phyloP scores from a whole-genome alignment of 2,329 filamentous ascomycete genomes.

The Xylaria sp. region DNA sequence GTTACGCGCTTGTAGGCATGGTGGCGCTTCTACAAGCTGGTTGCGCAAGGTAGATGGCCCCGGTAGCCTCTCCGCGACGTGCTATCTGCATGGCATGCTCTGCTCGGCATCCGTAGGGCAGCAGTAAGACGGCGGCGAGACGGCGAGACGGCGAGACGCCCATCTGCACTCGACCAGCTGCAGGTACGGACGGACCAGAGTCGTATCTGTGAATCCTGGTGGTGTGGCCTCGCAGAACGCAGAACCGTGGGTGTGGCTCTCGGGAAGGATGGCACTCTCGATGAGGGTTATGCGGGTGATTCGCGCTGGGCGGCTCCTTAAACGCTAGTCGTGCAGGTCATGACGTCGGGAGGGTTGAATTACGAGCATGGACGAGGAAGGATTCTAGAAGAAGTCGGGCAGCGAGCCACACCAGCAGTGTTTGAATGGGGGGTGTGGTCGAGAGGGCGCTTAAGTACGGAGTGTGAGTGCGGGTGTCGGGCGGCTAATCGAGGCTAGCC shows the following conservation, averaged over 20 bases:
- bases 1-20: constrained; percentile 17
- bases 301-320: constrained; percentile 32
- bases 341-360: constrained; percentile 34
- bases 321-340: constrained; percentile 39
- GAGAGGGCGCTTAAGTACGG: constrained; percentile 42
- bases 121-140: constrained; percentile 26
- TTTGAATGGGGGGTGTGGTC: constrained; percentile 15
- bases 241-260: constrained; percentile 42
- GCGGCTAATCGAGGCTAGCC: constrained; percentile 44
- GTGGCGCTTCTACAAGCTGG: constrained; percentile 43
- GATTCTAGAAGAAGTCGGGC: constrained; percentile 43
- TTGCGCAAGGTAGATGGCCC: constrained; percentile 25
- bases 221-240: constrained; percentile 44
- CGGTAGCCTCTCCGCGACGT: constrained; percentile 18
- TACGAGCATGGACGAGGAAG: constrained; percentile 37
- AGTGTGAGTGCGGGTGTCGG: constrained; percentile 33
- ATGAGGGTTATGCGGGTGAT: constrained; percentile 43
- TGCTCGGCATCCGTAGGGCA: constrained; percentile 18
- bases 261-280: constrained; percentile 39
- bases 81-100: constrained; percentile 29
- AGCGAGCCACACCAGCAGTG: constrained; percentile 36
- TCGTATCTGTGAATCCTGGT: constrained; percentile 31
- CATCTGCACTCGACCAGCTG: constrained; percentile 38
- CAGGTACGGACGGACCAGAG: constrained; percentile 39
- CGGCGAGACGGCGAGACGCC: constrained; percentile 42